Base-by-base conservation (phyloP, 768 basidiomycete species). In the Saitozyma sp. region DNA sequence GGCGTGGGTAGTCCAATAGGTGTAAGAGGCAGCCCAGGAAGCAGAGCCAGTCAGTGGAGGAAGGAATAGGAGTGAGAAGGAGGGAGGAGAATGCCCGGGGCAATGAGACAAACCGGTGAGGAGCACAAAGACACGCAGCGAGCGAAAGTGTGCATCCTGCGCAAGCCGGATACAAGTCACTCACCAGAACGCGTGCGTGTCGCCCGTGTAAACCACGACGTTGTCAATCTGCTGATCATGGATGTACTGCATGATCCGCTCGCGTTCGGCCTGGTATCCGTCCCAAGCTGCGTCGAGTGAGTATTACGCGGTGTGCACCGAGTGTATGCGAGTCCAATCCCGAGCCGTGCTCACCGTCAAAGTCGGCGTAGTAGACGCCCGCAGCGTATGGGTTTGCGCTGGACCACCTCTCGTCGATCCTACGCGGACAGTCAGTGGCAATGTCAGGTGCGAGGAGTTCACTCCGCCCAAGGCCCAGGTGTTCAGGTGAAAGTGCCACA, bases 201-300 rank as follows among this genome's bases (percentile, higher is more conserved):
- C 58, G 17, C 58, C 58, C 4, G 58, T 59, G 50, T 51, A 59
- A 39, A 59, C 8, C 39, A 50, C 58, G 48, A 59, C 40, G 41
- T 59, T 59, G 58, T 59, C 58, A 41, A 59, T 59, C 40, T 50
- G 41, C 50, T 59, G 50, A 40, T 17, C n/a, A 19, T 19, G 8
- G 58, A 59, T 40, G 50, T 59, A 50, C 5, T 40, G 17, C 10
- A 59, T 49, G 37, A 59, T 49, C 9, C 58, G 58, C 8, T 14
- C 10, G 16, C 58, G 58, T 17, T 59, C 52, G 49, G 58, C 29
- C 39, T 59, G 58, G 50, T 59, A 59, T 1, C 85, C 85, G 63
- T 85, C 84, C 86, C 85, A 86, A 19, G 84, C 84, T 68, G 39
- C 5, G 9, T 17, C 17, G 19, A 54, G 40, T 55, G 49, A 29